These are phyloP conservation scores for Ascoidea rubescens DNA, from an alignment of 805 yeast genomes.

Conservation along the genomic window DNA sequence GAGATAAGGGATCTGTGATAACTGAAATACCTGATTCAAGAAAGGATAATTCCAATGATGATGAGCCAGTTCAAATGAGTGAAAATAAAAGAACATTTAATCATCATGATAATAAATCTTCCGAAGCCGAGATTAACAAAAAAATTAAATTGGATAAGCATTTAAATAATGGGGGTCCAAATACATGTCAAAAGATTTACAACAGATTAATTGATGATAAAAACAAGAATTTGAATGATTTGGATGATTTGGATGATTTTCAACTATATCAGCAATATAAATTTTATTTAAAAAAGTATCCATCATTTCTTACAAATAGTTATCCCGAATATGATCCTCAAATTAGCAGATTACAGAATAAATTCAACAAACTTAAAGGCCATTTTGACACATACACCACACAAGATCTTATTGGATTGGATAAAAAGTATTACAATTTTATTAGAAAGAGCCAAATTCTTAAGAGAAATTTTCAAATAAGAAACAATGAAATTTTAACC, in stretches of 20 bases:
- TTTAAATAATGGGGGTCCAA: background rate
- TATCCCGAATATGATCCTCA: background rate
- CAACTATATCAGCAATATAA: background rate
- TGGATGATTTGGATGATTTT: too few species aligned
- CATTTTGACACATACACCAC: background rate
- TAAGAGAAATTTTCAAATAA: too few species aligned
- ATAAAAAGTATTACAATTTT: background rate
- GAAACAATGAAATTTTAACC: background rate
- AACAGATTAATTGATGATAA: background rate
- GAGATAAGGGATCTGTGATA: background rate
- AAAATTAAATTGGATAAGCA: background rate
- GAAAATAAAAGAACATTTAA: background rate
- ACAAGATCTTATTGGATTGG: background rate
- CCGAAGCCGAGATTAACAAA: too few species aligned
- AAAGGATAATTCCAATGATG: background rate
- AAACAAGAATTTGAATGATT: too few species aligned
- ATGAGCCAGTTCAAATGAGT: background rate
- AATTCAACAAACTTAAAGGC: too few species aligned
- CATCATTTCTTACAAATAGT: background rate
- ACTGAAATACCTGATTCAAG: background rate
- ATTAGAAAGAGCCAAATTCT: background rate
- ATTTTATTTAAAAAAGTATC: background rate
- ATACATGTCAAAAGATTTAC: background rate
- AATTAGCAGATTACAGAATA: background rate
- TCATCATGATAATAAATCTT: too few species aligned